Evolutionary conservation across 228 moss, liverwort and hornwort genomes (phyloP), one percentile per base, ranked within the genome.

Genomic region (Sphagnum fallax): DNA sequence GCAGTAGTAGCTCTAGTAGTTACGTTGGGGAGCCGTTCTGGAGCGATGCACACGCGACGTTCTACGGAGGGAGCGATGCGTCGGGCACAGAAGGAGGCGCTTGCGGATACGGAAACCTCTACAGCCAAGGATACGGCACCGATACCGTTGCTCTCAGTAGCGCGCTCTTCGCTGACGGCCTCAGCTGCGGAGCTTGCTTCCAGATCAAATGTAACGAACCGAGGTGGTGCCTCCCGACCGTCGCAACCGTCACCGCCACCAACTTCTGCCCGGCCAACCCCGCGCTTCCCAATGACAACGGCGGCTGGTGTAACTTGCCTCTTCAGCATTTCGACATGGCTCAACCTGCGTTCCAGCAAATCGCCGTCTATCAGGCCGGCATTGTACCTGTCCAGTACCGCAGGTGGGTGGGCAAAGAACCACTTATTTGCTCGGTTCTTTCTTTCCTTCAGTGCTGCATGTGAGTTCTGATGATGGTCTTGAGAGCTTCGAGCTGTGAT

Each of bases 231-330:
- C 55, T 55, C 12, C 55, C 55, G 8, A 2, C 1, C 1, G 8
- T 12, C 55, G 76, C 77, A 47, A 63, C 11, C 16, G 83, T 93
- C 16, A 93, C 89, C 0, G 89, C 87, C 4, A 93, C 93, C 49
- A 93, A 93, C 59, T 82, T 91, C 69, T 93, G 91, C 69, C 92
- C 92, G 1, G 81, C 86, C 0, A 89, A 88, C 69, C 85, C 77
- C 49, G 73, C 79, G 8, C 75, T 79, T 53, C 89, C 89, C 0
- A 82, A 76, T 50, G 68, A 80, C 81, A 70, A 76, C 16, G 93
- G 93, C 8, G 89, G 93, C 0, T 91, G 93, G 93, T 93, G 93
- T 16, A 87, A 93, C 53, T 62, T 76, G 50, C 93, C 91, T 11
- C 69, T 79, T 58, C 79, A 87, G 63, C 90, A 92, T 61, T 92